Base-by-base conservation (phyloP, 164 flowering plant genomes). In the Cinnamomum micranthum region DNA sequence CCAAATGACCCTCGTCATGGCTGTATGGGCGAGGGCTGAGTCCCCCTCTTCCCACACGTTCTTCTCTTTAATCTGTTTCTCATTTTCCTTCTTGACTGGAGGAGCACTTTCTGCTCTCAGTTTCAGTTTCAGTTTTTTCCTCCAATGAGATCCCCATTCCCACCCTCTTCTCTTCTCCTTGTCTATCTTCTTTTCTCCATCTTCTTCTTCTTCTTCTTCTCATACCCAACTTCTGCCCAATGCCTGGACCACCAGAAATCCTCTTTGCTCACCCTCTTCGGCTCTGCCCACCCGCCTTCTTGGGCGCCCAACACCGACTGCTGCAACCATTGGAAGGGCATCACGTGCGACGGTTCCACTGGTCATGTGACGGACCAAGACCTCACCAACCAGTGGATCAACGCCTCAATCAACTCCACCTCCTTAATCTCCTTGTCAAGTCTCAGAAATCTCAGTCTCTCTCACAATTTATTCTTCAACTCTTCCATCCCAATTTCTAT, bases 251-350 rank as follows among this genome's bases (percentile, higher is more conserved):
- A 87, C 72, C 86, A 87, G 78, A 64, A 64, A 24, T 23, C 33
- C 17, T 33, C 47, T 25, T 31, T 67, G n/a, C 23, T 67, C 14
- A 71, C 27, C 25, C 20, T 52, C 0, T 31, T 79, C 27, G 35
- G 84, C 70, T 77, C 77, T 3, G 50, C 59, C 2, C 82, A 78
- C 47, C 77, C 81, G 67, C 69, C 41, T 2, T 33, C 58, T 2
- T 90, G 91, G 94, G 60, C 71, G 20, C 31, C 50, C n/a, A 79
- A 58, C 58, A 23, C 51, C 12, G 83, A 87, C 27, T 85, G 84
- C 71, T 85, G 85, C 55, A 1, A 3, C 33, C 0, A 0, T 1
- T 88, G 91, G 89, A 11, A 33, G 0, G 87, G 91, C 3, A 76
- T 85, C 6, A 72, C 12, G 5, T 85, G 90, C 27, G 81, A 83